A percentile compares a stretch with the other conserved stretches of the same genome.
These are phyloP conservation scores for Talaromyces proteolyticus DNA, from an alignment of 495 filamentous ascomycete genomes.

Conservation along the genomic window DNA sequence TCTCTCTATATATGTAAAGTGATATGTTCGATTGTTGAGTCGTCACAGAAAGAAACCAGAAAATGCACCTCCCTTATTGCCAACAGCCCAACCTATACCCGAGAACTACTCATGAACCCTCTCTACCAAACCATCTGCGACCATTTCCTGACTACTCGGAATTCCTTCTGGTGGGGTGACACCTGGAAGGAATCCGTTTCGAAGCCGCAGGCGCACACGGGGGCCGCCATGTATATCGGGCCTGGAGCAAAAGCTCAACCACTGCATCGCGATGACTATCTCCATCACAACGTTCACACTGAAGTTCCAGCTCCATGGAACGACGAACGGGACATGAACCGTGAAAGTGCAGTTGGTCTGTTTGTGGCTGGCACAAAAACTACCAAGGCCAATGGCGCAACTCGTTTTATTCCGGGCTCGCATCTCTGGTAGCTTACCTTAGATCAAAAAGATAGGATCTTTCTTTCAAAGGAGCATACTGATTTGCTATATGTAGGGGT, in stretches of 20 bases:
- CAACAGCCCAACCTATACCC: constrained; percentile 19
- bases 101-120: constrained; percentile 15
- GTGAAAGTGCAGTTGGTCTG: constrained; percentile 20
- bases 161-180: constrained; percentile 16
- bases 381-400: constrained; percentile 34
- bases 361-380: constrained; percentile 27
- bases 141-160: constrained; percentile 17
- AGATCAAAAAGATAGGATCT: background rate
- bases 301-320: constrained; percentile 5
- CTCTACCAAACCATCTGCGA: constrained; percentile 18
- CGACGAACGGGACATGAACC: constrained; percentile 13
- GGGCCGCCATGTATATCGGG: constrained; percentile 20
- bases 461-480: constrained; percentile 4
- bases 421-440: constrained; percentile 29
- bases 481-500: constrained; percentile 3
- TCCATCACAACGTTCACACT: constrained; percentile 16
- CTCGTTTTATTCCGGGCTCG: constrained; percentile 33
- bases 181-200: constrained; percentile 14
- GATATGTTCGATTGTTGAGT: no score
- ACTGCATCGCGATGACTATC: constrained; percentile 27
- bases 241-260: constrained; percentile 23
- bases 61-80: constrained; percentile 16
- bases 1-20: no score
- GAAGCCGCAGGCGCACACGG: constrained; percentile 20
- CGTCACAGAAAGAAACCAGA: constrained; percentile 18